Base-by-base conservation (phyloP, 495 filamentous ascomycete species). In the Penicillium bialowiezense region DNA sequence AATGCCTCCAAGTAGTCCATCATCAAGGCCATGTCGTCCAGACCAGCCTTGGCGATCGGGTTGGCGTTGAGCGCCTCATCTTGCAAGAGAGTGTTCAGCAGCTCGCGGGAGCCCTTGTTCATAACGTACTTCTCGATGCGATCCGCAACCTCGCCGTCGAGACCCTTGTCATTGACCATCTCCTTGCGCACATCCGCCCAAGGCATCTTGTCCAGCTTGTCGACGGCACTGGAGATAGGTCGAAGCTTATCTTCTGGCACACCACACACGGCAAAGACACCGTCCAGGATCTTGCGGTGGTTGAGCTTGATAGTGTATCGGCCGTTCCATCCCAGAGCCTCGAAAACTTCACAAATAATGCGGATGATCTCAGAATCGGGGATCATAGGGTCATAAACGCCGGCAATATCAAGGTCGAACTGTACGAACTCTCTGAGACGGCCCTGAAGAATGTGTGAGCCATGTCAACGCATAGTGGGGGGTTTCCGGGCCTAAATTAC, bases 341-440 rank as follows among this genome's bases (percentile, higher is more conserved):
- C 85, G 53, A 97, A 95, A 12, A 96, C 85, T 64, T 97, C 91
- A 59, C 76, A 84, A 17, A 88, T 80, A 50, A 96, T 90, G 34
- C 86, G 72, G 50, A 97, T 67, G 44, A 96, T 85, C 73, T 97
- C 92, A n/a, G 92, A 89, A 68, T 97, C 92, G 37, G 92, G 89
- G 18, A 97, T 75, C 92, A 97, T 97, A n/a, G 87, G 65, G 60
- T 97, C 92, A 66, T 89, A 95, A 26, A 73, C 68, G 51, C 91
- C 92, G 19, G 92, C 92, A 71, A 97, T 90, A 67, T 97, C 92
- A 63, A 97, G 95, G 69, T 97, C 92, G 69, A 91, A 96, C 74
- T 97, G 92, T 68, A 95, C 95, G 70, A 98, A 96, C 68, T 98
- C 92, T 50, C 93, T 80, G 87, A 97, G 92, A 5, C 90, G 81